Evolutionary conservation across 192 early-diverging fungal genomes (phyloP), one percentile per base, ranked within the genome.

Genomic region (Cetraspora pellucida): DNA sequence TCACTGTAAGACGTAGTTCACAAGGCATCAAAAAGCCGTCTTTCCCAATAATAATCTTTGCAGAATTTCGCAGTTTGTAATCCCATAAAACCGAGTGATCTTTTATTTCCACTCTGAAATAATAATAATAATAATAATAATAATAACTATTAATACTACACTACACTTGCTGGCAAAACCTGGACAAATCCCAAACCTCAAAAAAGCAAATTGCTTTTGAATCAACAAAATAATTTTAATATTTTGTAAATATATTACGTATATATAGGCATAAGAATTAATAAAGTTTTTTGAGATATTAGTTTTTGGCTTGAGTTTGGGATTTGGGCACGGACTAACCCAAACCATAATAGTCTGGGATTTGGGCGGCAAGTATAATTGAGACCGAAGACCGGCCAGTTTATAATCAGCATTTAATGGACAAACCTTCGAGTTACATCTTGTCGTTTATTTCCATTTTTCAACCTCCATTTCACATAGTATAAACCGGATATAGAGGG

Each of bases 401-500:
- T 25, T 30, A 14, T 47, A 10, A 31, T 11, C 19, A 13, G 7
- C 57, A 45, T 14, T 66, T 28, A 30, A 19, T n/a, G n/a, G 31
- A 55, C 73, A 75, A 52, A 86, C 86, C 82, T 76, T 13, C 49
- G 44, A 27, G 85, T 87, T 43, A 65, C 60, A 14, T 82, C 82
- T 68, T 44, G 77, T 11, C 79, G 45, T 57, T 76, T 66, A 21
- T 63, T 70, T 21, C 81, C 82, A 71, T 87, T 71, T 73, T 88
- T 87, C 23, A 90, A 82, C 68, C 82, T 88, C 93, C 93, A 96
- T 80, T 94, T 94, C 46, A 87, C 88, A 83, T 88, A 93, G 77
- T 93, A 96, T 59, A 90, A 82, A 2, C 95, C 95, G 77, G 82
- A 87, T 21, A 94, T 90, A 55, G 92, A 90, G 21, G 95, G 95